phyloP scores from a whole-genome alignment of 2,329 filamentous ascomycete species.

The Talaromyces sp. region DNA sequence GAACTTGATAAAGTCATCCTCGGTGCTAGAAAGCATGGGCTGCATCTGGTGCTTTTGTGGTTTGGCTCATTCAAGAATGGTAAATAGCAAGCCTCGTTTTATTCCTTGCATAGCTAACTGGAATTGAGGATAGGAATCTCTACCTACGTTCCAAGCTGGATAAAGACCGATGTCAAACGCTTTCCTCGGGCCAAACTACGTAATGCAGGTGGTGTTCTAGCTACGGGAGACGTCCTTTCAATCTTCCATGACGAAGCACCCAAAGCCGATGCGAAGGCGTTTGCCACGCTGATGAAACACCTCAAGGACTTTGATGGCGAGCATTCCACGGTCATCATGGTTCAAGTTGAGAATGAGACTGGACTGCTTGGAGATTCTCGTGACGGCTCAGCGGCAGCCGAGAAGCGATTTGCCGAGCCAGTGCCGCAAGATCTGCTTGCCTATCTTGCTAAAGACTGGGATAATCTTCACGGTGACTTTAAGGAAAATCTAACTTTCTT shows the following conservation, averaged over 20 bases:
- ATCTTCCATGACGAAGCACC: slow-evolving; percentile 33
- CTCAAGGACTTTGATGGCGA: slow-evolving; percentile 41
- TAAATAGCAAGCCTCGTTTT: slow-evolving; percentile 13
- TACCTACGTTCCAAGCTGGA: slow-evolving; percentile 38
- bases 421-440: slow-evolving; percentile 35
- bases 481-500: slow-evolving; percentile 23
- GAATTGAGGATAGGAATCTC: slow-evolving; percentile 16
- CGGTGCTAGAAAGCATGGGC: slow-evolving; percentile 32
- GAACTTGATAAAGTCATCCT: slow-evolving; percentile 39
- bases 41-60: slow-evolving; percentile 43
- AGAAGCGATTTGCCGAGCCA: slow-evolving; percentile 36
- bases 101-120: not conserved
- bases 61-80: slow-evolving; percentile 48
- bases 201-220: slow-evolving; percentile 16
- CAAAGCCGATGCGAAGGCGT: slow-evolving; percentile 38
- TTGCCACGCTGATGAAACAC: slow-evolving; percentile 34
- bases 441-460: slow-evolving; percentile 17
- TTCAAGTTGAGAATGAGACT: slow-evolving; percentile 56
- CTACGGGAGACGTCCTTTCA: slow-evolving; percentile 30
- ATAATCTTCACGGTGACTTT: slow-evolving; percentile 19
- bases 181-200: slow-evolving; percentile 1
- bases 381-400: slow-evolving; percentile 41
- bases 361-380: slow-evolving; percentile 51
- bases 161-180: slow-evolving; percentile 24
- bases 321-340: slow-evolving; percentile 51